Percentiles rank a stretch among this genome's conserved stretches.
Conservation (phyloP, 805 yeast species). For the Cyberlindnera misumaiensis region DNA sequence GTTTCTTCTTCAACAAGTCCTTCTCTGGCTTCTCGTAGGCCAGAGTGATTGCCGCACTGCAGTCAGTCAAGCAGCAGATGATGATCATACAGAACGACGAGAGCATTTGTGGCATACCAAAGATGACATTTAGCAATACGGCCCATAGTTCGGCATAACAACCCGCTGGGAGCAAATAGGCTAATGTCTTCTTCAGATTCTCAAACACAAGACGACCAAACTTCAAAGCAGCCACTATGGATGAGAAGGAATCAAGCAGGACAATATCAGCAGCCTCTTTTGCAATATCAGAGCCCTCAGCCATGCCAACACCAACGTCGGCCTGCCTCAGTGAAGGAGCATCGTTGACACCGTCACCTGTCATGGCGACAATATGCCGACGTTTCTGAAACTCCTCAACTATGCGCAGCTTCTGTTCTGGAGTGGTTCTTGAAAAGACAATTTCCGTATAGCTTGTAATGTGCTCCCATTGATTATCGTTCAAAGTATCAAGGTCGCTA, state of each 20-base stretch:
- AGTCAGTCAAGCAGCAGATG: constrained; percentile 43
- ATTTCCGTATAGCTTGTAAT: constrained; percentile 32
- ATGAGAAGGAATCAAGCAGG: constrained; percentile 19
- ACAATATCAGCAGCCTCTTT: constrained; percentile 22
- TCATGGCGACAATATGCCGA: constrained; percentile 82
- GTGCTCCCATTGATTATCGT: constrained; percentile 37
- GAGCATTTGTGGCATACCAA: constrained; percentile 42
- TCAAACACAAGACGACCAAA: constrained; percentile 43
- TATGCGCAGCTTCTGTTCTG: constrained; percentile 46
- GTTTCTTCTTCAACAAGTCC: constrained; percentile 34
- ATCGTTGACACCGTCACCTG: constrained; percentile 90
- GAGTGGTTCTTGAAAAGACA: constrained; percentile 30
- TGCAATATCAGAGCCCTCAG: constrained; percentile 25
- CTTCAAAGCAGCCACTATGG: constrained; percentile 32
- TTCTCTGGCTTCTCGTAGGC: constrained; percentile 39
- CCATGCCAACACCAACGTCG: constrained; percentile 76
- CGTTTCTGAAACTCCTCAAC: constrained; percentile 45
- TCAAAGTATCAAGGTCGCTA: constrained; percentile 24
- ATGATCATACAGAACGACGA: constrained; percentile 46
- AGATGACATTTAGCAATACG: constrained; percentile 37
- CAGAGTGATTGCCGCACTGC: constrained; percentile 36
- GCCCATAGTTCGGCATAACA: constrained; percentile 46
- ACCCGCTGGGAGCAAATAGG: constrained; percentile 47
- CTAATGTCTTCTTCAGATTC: constrained; percentile 39
- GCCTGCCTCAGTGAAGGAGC: constrained; percentile 83